These are phyloP conservation scores for Cicer bijugum DNA, from an alignment of 306 rosid genomes.

Conservation along the genomic window DNA sequence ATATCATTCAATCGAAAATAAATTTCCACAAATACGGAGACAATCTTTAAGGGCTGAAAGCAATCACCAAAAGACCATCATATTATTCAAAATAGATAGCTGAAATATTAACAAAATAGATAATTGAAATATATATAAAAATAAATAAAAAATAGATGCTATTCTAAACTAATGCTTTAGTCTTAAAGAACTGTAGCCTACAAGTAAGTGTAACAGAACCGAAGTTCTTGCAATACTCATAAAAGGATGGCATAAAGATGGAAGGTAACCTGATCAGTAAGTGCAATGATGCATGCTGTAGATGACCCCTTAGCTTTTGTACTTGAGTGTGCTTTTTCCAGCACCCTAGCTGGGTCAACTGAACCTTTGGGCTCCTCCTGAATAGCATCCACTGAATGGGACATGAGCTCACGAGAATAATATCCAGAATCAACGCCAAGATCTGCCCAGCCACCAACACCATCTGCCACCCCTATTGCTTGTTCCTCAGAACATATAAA, in stretches of 20 bases:
- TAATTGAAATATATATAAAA: slow-evolving; percentile 5
- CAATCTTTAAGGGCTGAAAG: slow-evolving; percentile 30
- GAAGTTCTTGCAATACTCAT: slow-evolving; percentile 31
- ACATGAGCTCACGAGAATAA: slow-evolving; percentile 96
- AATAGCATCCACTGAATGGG: slow-evolving; percentile 78
- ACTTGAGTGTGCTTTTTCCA: slow-evolving; percentile 92
- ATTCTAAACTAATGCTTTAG: slow-evolving; percentile 15
- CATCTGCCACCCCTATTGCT: slow-evolving; percentile 97
- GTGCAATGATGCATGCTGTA: slow-evolving; percentile 95
- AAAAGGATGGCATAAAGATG: slow-evolving; percentile 22
- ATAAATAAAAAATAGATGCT: background rate
- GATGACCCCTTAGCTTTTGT: slow-evolving; percentile 95
- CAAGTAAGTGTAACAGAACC: slow-evolving; percentile 26
- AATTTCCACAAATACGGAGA: slow-evolving; percentile 7
- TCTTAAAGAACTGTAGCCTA: slow-evolving; percentile 4
- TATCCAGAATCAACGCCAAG: slow-evolving; percentile 82
- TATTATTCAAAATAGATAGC: slow-evolving; percentile 21
- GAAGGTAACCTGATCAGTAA: slow-evolving; percentile 77
- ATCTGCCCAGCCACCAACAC: slow-evolving; percentile 99
- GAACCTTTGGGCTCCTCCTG: slow-evolving; percentile 96
- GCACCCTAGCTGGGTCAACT: slow-evolving; percentile 89
- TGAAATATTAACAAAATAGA: slow-evolving; percentile 12
- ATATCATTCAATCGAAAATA: slow-evolving; percentile 5
- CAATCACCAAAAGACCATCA: background rate
- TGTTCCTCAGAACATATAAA: slow-evolving; percentile 91